Conservation (phyloP, 305 asterid species). For the Solanum aculeatissimum region DNA sequence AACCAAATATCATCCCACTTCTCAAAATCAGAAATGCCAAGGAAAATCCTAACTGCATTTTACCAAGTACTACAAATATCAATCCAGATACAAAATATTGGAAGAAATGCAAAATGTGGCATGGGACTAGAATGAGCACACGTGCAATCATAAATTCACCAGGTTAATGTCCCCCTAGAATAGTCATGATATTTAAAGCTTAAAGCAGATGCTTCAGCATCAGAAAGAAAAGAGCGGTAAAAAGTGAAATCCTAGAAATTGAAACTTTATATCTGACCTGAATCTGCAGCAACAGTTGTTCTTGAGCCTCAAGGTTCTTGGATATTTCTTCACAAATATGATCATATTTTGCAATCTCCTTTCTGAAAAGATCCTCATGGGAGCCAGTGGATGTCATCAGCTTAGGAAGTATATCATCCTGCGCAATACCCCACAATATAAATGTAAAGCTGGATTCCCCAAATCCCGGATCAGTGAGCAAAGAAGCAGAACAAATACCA, state of each 20-base stretch:
- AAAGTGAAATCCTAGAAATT: not conserved
- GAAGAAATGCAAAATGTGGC: not conserved
- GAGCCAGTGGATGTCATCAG: constrained; percentile 88
- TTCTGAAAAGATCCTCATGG: constrained; percentile 86
- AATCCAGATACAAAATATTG: not conserved
- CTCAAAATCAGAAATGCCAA: not conserved
- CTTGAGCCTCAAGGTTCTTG: constrained; percentile 76
- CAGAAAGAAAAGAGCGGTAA: not conserved
- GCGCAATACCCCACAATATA: constrained; percentile 12
- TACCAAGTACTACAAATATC: not conserved
- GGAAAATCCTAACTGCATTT: not conserved
- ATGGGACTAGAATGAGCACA: not conserved
- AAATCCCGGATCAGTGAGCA: not conserved
- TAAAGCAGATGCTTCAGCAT: not conserved
- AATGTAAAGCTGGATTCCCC: not conserved
- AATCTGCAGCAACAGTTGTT: constrained; percentile 68
- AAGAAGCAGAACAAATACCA: not conserved
- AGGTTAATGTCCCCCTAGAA: not conserved
- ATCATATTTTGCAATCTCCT: constrained; percentile 89
- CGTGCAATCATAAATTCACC: not conserved
- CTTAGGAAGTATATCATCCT: constrained; percentile 97
- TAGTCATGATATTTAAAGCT: not conserved
- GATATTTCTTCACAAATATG: constrained; percentile 71
- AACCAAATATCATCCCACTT: not conserved
- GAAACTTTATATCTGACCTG: constrained; percentile 44